Evolutionary conservation across 1,284 basidiomycete species (phyloP).

Genomic region (Leccinum olivaceoglutinosum): DNA sequence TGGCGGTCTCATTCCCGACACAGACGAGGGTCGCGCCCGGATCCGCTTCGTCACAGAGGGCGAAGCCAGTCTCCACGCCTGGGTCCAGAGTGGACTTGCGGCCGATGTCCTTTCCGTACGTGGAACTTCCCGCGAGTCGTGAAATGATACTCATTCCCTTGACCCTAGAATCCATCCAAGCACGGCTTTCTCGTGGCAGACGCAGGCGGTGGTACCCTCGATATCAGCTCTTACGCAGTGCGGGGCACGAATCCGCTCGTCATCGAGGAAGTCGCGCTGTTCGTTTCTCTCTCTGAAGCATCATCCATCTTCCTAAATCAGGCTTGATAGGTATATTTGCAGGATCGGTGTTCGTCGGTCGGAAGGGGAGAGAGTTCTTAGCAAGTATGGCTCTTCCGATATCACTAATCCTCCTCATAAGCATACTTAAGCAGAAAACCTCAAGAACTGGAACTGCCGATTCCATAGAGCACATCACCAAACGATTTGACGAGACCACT

Average conservation of each 20-base stretch:
- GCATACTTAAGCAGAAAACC: conserved; percentile 46
- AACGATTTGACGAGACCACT: conserved; percentile 74
- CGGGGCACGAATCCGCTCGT: conserved; percentile 60
- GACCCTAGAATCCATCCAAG: conserved; percentile 53
- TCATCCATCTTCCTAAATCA: conserved; percentile 6
- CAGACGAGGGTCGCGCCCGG: conserved; percentile 60
- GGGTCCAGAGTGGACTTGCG: conserved; percentile 67
- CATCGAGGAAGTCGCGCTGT: conserved; percentile 80
- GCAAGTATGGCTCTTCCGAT: conserved; percentile 38
- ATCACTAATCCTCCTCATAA: not conserved
- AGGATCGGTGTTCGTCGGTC: conserved; percentile 75
- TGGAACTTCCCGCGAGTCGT: conserved; percentile 6
- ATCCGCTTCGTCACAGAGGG: conserved; percentile 78
- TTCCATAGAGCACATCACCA: conserved; percentile 64
- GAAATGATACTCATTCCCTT: conserved; percentile 4
- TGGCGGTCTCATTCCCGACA: conserved; percentile 65
- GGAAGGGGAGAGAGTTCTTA: conserved; percentile 62
- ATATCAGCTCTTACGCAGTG: conserved; percentile 73
- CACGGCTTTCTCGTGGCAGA: conserved; percentile 74
- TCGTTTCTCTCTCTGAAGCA: conserved; percentile 18
- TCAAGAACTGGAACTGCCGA: conserved; percentile 61
- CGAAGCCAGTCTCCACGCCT: conserved; percentile 74
- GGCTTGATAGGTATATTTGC: conserved; percentile 57
- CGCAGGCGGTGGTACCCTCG: conserved; percentile 74
- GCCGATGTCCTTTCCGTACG: conserved; percentile 66